A percentile compares a stretch with the other conserved stretches of the same genome.
These are phyloP conservation scores for Pyropia haitanensis DNA, from an alignment of 23 red algal species.

Conservation along the genomic window DNA sequence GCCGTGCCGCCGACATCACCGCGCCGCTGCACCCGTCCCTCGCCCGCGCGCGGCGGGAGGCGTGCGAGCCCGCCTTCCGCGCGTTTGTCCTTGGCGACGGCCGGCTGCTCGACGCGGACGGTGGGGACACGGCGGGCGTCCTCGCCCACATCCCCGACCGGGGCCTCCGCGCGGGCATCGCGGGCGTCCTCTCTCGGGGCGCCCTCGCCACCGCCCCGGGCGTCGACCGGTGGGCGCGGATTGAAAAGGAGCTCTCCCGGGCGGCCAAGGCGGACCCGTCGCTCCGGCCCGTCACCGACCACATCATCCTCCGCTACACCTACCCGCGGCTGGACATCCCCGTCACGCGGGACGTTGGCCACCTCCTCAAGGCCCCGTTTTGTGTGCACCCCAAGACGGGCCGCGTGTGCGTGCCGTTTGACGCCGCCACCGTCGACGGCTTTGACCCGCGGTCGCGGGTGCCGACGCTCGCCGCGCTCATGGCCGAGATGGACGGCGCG, in stretches of 20 bases:
- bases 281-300: constrained; percentile 9
- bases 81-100: constrained; percentile 32
- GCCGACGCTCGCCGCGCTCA: constrained; percentile 35
- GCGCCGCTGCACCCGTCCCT: constrained; percentile 51
- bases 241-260: constrained; percentile 37
- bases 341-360: constrained; percentile 73
- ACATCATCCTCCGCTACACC: constrained; percentile 68
- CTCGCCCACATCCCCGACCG: constrained; percentile 9
- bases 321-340: constrained; percentile 91
- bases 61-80: constrained; percentile 20
- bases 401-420: constrained; percentile 86
- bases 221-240: constrained; percentile 36
- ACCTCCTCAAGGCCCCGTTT: constrained; percentile 95
- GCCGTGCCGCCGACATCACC: constrained; percentile 21
- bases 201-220: neutral
- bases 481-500: constrained; percentile 27
- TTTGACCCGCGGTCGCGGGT: constrained; percentile 44
- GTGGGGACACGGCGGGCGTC: constrained; percentile 5
- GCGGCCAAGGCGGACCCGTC: constrained; percentile 12
- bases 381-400: constrained; percentile 92
- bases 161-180: constrained; percentile 1
- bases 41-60: constrained; percentile 14
- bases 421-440: constrained; percentile 15
- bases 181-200: neutral
- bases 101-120: constrained; percentile 15